Evolutionary conservation across 78 protist genomes (phyloP), one percentile per base, ranked within the genome.

Genomic region (Dictyostelium intermedium): DNA sequence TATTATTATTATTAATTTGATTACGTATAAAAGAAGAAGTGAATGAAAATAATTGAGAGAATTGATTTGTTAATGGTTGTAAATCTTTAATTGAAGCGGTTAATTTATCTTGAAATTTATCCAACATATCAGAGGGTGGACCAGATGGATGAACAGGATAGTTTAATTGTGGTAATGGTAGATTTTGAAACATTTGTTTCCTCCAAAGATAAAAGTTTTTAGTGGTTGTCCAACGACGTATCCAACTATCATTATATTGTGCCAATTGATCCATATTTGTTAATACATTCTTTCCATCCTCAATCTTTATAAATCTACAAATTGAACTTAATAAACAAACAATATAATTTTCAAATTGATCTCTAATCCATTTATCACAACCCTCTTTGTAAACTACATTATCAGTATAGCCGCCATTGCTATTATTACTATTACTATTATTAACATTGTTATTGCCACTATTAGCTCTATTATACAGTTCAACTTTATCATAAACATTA

Each of bases 121-220:
- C 93, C 3, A 87, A 13, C 5, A 66, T 79, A 43, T 87, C 93
- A 43, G 70, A 27, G 6, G 92, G 92, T 45, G 93, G 93, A 25
- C 93, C 93, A 10, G 93, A 87, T 35, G 93, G 93, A 87, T 87
- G 93, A 32, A 79, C 53, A 16, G 93, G 93, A 43, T 79, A 79
- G 7, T 32, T 27, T 84, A 82, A 60, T 53, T 60, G 32, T 11
- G 85, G 85, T 50, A 80, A 50, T 30, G 93, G 93, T 34, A 56
- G 25, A 7, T 41, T 23, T 45, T 30, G 39, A 45, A 63, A 79
- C 84, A 87, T 39, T 79, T 79, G 79, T 18, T 37, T 87, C 18
- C 70, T 53, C 93, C 93, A 87, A 16, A 66, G 61, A 7, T 79
- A 30, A 78, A 87, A 87, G 47, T 79, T 87, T 79, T 72, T 77